Base-by-base conservation (phyloP, 805 yeast species). In the Cyberlindnera amylophila region DNA sequence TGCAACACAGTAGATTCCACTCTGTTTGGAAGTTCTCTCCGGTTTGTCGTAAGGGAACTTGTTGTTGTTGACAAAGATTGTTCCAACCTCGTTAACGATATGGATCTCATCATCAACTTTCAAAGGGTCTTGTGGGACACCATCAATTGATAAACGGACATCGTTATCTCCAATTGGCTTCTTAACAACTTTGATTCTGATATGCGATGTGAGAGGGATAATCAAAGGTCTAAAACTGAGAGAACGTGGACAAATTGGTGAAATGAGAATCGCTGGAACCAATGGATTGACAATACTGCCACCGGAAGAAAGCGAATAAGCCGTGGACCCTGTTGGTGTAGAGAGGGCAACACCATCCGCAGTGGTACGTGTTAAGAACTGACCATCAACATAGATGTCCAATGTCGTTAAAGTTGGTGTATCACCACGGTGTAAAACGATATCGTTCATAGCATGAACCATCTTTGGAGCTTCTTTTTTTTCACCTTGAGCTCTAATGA, bases 311-410 rank as follows among this genome's bases (percentile, higher is more conserved):
- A 90, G 67, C 0, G 96, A 86, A 58, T 90, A 90, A 0, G 97
- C 96, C 0, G 97, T 90, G 9, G 96, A 86, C 0, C 98, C 98
- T 0, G 97, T 90, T 14, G 98, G 98, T 0, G 97, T 86, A 3
- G 93, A 74, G 35, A 88, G 71, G 5, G 81, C 77, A 8, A 90
- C 74, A 30, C 98, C 98, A 63, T 91, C 98, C 1, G 95, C 96
- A 0, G 91, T 85, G 4, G 96, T 89, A 40, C 90, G 77, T 7
- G 98, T 91, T 41, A 91, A 66, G 55, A 82, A 84, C 59, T 85
- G 82, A 17, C 86, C 88, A 61, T 90, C 93, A 21, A 90, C 82
- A 50, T 72, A 79, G n/a, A 91, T 81, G 51, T 90, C 96, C 45
- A 91, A 68, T 39, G 85, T 79, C 3, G 93, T 80, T 49, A 91